Base-by-base conservation (phyloP, 345 rosid genomes). In the rapeseed (Brassica napus) region DNA sequence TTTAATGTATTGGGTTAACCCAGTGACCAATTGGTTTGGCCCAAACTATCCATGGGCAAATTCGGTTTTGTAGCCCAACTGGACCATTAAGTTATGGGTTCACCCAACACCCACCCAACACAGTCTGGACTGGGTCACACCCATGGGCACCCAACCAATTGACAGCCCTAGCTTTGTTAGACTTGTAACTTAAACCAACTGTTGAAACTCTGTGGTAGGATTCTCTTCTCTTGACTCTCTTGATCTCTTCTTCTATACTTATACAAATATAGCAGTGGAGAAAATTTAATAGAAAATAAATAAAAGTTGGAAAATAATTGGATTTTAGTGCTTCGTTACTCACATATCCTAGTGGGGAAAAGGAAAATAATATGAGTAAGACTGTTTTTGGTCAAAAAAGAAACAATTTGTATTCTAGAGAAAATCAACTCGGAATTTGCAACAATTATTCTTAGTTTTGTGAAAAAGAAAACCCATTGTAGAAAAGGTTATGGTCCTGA, bases 321-420 rank as follows among this genome's bases (percentile, higher is more conserved):
- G 42, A 78, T 35, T 67, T 72, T 58, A 21, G 74, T 79, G 82
- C 77, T 66, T 66, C 4, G 23, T 58, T 72, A 72, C 77, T 72
- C 77, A 47, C 73, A 44, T 67, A 47, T 66, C 11, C 68, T 65
- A 78, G 77, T 72, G 73, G 68, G 60, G 11, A 5, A 16, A 42
- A n/a, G 0, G 24, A 63, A 49, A 69, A 52, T 62, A 49, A 34
- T 62, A 49, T 58, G 10, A 69, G n/a, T 15, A 62, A 64, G 5
- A 64, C 42, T 59, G 16, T 4, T 71, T 52, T 28, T 37, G 26
- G 72, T 64, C 59, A 71, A 71, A 71, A 64, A 24, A 18, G 21
- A 18, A 10, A 54, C 18, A 23, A 55, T 52, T 77, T 61, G 12
- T 54, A 76, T 12, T 59, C 18, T 66, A 16, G 47, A 35, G 39